A percentile compares a stretch with the other conserved stretches of the same genome.
These are phyloP conservation scores for Ogataea zsoltii DNA, from an alignment of 805 yeast species.

Conservation along the genomic window DNA sequence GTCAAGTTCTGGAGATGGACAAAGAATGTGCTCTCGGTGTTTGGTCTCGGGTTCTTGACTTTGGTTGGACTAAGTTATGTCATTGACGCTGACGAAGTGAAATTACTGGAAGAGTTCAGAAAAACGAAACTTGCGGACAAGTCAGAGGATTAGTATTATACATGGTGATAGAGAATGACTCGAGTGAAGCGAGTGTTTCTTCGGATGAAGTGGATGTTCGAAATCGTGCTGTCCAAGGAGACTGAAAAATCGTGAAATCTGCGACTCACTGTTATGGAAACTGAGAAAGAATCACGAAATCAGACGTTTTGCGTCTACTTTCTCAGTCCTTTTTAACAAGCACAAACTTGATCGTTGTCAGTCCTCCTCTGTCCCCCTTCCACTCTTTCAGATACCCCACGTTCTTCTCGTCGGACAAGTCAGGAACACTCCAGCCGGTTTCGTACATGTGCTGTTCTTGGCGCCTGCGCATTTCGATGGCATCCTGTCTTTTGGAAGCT, in stretches of 20 bases:
- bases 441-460: conserved; percentile 61
- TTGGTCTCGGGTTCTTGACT: conserved; percentile 31
- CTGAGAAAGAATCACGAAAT: too few species aligned
- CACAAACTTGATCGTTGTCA: conserved; percentile 58
- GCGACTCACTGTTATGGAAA: too few species aligned
- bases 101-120: conserved; percentile 9
- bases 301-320: too few species aligned
- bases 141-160: not conserved
- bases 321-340: conserved; percentile 34
- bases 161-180: not conserved
- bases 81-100: conserved; percentile 21
- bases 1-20: conserved; percentile 13
- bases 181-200: not conserved
- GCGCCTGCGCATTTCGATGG: conserved; percentile 60
- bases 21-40: conserved; percentile 29
- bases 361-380: conserved; percentile 83
- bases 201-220: too few species aligned
- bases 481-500: conserved; percentile 64
- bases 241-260: too few species aligned
- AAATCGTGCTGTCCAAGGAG: too few species aligned
- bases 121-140: not conserved
- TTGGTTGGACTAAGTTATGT: conserved; percentile 31
- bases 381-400: conserved; percentile 65
- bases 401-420: conserved; percentile 58
- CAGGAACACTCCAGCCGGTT: conserved; percentile 74